Percentiles rank a stretch among this genome's conserved stretches.
Conservation (phyloP, 306 rosid genomes). For the Vicia sativa region DNA sequence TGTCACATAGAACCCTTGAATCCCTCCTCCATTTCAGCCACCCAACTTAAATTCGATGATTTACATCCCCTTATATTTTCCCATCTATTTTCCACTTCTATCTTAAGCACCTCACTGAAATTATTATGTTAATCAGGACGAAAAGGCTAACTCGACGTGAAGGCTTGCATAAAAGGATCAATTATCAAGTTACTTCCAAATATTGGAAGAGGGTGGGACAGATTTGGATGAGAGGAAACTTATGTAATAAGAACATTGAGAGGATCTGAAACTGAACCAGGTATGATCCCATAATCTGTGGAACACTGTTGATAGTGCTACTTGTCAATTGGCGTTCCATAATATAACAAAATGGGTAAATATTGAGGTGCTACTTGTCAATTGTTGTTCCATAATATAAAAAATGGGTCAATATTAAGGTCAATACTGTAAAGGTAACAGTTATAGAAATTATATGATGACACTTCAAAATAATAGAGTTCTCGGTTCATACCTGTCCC, state of each 20-base stretch:
- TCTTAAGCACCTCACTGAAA: not conserved
- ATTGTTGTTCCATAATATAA: constrained; percentile 3
- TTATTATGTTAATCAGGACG: constrained; percentile 11
- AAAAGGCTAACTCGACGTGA: constrained; percentile 23
- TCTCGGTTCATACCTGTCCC: constrained; percentile 59
- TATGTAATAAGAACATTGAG: constrained; percentile 12
- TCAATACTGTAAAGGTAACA: constrained; percentile 12
- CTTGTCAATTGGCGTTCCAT: constrained; percentile 2
- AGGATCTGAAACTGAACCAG: constrained; percentile 15
- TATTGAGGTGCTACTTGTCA: not conserved
- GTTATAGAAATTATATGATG: constrained; percentile 1
- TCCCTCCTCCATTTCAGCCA: no score
- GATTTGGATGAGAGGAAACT: constrained; percentile 2
- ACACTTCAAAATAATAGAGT: not conserved
- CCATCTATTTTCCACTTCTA: no score
- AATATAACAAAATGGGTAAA: not conserved
- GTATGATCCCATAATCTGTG: constrained; percentile 17
- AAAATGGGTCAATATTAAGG: no score
- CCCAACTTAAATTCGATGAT: no score
- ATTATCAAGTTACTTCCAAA: constrained; percentile 5
- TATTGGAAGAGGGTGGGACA: not conserved
- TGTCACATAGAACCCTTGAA: no score
- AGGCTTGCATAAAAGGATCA: constrained; percentile 19
- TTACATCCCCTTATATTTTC: no score
- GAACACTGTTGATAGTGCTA: not conserved